Conservation (phyloP, 345 rosid genomes). For the Eucalyptus pauciflora region DNA sequence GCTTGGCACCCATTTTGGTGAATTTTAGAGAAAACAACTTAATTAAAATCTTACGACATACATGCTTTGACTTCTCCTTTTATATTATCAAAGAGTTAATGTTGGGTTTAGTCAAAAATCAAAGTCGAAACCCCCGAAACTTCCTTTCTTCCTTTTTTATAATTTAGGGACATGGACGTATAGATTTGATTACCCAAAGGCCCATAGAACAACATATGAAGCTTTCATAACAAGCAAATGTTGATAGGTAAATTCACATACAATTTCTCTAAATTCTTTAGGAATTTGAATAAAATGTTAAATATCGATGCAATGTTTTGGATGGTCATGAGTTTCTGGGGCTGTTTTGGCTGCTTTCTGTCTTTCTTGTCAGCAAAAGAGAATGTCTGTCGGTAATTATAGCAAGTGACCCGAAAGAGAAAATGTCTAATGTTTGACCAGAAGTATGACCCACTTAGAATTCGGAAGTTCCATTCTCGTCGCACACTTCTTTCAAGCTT, state of each 20-base stretch:
- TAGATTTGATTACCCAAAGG: background rate
- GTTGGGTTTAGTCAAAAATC: background rate
- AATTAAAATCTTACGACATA: background rate
- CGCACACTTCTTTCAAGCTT: background rate
- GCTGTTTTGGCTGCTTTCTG: background rate
- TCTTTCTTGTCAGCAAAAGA: background rate
- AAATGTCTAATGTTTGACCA: background rate
- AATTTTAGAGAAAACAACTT: background rate
- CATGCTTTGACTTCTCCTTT: background rate
- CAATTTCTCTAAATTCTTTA: background rate
- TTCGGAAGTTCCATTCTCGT: background rate
- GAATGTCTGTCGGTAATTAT: background rate
- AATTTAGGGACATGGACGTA: background rate
- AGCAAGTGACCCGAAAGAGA: background rate
- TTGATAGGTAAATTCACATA: background rate
- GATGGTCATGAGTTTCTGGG: background rate
- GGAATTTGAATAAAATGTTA: background rate
- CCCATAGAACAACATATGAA: background rate
- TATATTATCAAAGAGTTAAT: background rate
- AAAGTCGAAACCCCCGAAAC: background rate
- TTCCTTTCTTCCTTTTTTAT: background rate
- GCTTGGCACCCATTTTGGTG: background rate
- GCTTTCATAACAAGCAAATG: background rate
- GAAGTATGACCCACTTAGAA: too few species aligned
- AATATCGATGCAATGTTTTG: background rate